A percentile compares a stretch with the other conserved stretches of the same genome.
These are phyloP conservation scores for Caryopteris hybrid DNA, from an alignment of 305 asterid genomes.

Conservation along the genomic window DNA sequence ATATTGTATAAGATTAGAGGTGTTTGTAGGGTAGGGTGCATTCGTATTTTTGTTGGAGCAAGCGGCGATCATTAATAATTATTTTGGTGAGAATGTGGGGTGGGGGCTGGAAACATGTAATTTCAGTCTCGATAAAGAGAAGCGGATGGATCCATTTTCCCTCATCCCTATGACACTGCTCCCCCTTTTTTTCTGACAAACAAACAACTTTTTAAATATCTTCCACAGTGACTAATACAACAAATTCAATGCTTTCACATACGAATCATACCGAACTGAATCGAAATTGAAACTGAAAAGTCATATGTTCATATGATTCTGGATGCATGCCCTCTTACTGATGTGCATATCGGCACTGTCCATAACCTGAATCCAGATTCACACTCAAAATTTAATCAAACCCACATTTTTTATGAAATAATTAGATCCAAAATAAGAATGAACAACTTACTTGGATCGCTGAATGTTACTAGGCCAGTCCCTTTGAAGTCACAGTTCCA, in stretches of 20 bases:
- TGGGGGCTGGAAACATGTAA: too few relatives aligned
- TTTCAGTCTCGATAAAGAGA: too few relatives aligned
- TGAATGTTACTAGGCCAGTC: conserved; percentile 54
- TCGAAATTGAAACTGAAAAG: too few relatives aligned
- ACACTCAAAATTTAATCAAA: too few relatives aligned
- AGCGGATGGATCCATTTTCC: conserved; percentile 29
- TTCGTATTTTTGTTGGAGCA: too few relatives aligned
- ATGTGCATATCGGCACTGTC: conserved; percentile 48
- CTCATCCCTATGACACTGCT: conserved; percentile 12
- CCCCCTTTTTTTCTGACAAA: conserved; percentile 7
- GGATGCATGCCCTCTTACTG: conserved; percentile 35
- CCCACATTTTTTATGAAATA: too few relatives aligned
- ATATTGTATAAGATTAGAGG: too few relatives aligned
- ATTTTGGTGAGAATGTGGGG: too few relatives aligned
- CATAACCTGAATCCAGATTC: conserved; percentile 41
- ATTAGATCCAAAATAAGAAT: neutral
- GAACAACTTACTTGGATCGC: conserved; percentile 45
- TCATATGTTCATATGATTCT: too few relatives aligned
- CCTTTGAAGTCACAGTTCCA: conserved; percentile 64
- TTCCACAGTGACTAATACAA: neutral
- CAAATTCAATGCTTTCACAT: neutral
- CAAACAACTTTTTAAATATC: neutral
- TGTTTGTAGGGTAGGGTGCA: too few relatives aligned
- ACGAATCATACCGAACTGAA: neutral
- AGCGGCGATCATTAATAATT: too few relatives aligned